phyloP scores from a whole-genome alignment of 2,329 filamentous ascomycete genomes.

The Diplodia seriata region DNA sequence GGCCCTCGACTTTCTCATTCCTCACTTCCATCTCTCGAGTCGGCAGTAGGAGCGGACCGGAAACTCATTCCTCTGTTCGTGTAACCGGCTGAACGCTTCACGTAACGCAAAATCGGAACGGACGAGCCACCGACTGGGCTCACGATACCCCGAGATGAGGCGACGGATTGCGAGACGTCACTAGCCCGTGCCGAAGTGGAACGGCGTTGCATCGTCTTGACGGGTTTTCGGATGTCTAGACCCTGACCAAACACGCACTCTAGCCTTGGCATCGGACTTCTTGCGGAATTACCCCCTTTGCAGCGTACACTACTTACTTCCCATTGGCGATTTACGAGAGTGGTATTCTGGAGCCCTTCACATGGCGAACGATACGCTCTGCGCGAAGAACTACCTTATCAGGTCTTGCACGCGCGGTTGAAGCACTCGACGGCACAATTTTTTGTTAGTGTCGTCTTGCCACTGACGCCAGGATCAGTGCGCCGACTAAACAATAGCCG shows the following conservation, averaged over 20 bases:
- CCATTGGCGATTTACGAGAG: neutral
- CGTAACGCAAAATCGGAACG: neutral
- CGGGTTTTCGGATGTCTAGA: neutral
- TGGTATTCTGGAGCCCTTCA: neutral
- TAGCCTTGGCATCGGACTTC: neutral
- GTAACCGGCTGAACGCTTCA: neutral
- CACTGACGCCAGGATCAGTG: neutral
- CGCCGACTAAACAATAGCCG: neutral
- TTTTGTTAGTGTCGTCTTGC: neutral
- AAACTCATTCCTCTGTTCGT: neutral
- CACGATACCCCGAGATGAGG: neutral
- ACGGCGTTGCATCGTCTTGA: neutral
- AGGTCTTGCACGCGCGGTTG: neutral
- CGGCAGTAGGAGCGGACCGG: neutral
- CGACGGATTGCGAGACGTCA: neutral
- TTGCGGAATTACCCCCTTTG: neutral
- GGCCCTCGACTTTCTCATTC: neutral
- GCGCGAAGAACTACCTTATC: neutral
- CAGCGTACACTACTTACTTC: neutral
- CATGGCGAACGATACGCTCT: neutral
- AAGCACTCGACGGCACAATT: neutral
- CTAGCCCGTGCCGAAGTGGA: conserved; percentile 1
- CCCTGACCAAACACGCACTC: neutral
- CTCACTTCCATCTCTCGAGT: neutral
- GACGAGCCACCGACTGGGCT: neutral